These are phyloP conservation scores for Daldinia grandis DNA, from an alignment of 495 filamentous ascomycete genomes.

Conservation along the genomic window DNA sequence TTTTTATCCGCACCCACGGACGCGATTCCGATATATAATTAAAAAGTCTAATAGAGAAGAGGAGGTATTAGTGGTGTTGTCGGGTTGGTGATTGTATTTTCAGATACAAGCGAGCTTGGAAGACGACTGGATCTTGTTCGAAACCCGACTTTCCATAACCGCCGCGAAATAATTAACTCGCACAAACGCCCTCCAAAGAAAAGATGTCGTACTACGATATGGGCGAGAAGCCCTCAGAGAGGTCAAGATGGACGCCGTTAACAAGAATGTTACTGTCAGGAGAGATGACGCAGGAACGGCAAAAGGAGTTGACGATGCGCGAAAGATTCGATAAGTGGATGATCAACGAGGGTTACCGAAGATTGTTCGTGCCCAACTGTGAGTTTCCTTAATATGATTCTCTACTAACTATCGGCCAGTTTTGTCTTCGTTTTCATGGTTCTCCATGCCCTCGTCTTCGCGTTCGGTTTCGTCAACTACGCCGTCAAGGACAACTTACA, in stretches of 20 bases:
- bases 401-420: conserved; percentile 52
- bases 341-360: conserved; percentile 79
- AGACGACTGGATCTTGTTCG: not conserved
- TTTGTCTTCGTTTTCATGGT: conserved; percentile 75
- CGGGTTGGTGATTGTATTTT: conserved; percentile 21
- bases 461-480: conserved; percentile 79
- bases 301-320: conserved; percentile 64
- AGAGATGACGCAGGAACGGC: conserved; percentile 71
- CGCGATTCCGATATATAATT: conserved; percentile 31
- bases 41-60: conserved; percentile 39
- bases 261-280: conserved; percentile 73
- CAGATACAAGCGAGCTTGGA: conserved; percentile 6
- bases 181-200: conserved; percentile 26
- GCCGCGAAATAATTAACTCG: conserved; percentile 4
- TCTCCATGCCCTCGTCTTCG: conserved; percentile 73
- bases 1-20: conserved; percentile 24
- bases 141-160: conserved; percentile 14
- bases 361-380: conserved; percentile 66
- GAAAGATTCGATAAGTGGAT: conserved; percentile 70
- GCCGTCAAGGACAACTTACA: conserved; percentile 74
- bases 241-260: conserved; percentile 74
- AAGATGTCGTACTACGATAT: conserved; percentile 55
- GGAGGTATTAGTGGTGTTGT: conserved; percentile 35
- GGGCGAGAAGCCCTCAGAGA: conserved; percentile 62
- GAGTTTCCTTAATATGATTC: conserved; percentile 22